phyloP scores from a whole-genome alignment of 2,329 filamentous ascomycete species.

The Colletotrichum sp. region DNA sequence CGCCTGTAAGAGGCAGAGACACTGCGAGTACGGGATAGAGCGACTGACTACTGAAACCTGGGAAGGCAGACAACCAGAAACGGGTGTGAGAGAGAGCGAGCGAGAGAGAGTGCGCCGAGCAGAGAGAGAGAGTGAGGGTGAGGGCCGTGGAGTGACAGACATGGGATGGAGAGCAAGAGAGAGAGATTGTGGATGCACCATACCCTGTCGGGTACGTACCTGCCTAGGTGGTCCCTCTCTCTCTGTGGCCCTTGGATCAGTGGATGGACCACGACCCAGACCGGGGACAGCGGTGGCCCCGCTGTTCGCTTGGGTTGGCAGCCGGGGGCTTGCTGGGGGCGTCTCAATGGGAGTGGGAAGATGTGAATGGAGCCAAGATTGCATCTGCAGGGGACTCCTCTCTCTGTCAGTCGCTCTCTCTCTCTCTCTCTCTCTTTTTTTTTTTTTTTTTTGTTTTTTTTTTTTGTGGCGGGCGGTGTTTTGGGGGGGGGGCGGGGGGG shows the following conservation, averaged over 20 bases:
- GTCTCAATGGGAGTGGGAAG: slow-evolving; percentile 12
- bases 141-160: slow-evolving; percentile 15
- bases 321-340: neutral
- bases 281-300: slow-evolving; percentile 8
- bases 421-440: too few species aligned
- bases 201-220: neutral
- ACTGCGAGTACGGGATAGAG: slow-evolving; percentile 3
- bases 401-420: too few species aligned
- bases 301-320: neutral
- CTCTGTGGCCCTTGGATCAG: neutral
- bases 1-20: slow-evolving; percentile 2
- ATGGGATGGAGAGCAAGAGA: slow-evolving; percentile 1
- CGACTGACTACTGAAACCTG: neutral
- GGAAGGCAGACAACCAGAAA: neutral
- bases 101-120: neutral
- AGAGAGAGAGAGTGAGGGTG: neutral
- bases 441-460: neutral
- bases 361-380: slow-evolving; percentile 17
- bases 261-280: neutral
- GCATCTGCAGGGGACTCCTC: neutral
- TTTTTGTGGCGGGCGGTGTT: too few species aligned
- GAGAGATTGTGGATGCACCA: slow-evolving; percentile 11
- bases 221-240: neutral
- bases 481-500: too few species aligned
- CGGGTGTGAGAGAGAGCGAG: neutral